Evolutionary conservation across 2,329 filamentous ascomycete genomes (phyloP).

Genomic region (Tolypocladium pustulatum): DNA sequence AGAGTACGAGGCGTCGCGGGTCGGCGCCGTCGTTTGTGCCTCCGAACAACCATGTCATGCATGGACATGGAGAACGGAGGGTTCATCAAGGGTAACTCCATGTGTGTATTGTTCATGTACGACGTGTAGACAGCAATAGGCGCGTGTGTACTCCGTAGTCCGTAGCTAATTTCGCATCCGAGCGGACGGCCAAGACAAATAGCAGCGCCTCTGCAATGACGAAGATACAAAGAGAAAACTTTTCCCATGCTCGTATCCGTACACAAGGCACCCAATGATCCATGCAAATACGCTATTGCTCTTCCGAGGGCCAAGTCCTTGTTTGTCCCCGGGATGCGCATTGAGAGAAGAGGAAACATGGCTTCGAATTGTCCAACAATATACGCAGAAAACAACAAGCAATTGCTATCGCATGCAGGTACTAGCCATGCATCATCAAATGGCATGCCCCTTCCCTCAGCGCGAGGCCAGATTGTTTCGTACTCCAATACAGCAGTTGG

Average conservation of each 20-base stretch:
- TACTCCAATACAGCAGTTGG: too few species aligned
- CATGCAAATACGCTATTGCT: background rate
- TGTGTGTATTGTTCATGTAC: conserved; percentile 9
- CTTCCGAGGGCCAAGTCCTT: background rate
- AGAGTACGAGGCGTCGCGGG: background rate
- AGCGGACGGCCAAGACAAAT: background rate
- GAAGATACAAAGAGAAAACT: background rate
- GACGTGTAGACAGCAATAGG: conserved; percentile 2
- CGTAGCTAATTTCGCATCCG: background rate
- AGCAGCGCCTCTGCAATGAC: background rate
- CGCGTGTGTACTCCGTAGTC: background rate
- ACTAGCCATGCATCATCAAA: conserved; percentile 1
- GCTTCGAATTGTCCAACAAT: conserved; percentile 5
- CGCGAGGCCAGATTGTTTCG: too few species aligned
- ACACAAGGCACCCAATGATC: background rate
- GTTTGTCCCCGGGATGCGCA: background rate
- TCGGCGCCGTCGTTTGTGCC: conserved; percentile 6
- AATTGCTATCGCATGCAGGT: conserved; percentile 3
- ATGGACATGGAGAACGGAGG: conserved; percentile 26
- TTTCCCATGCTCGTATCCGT: too few species aligned
- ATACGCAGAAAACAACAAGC: background rate
- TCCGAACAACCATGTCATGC: conserved; percentile 19
- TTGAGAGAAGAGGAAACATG: conserved; percentile 4
- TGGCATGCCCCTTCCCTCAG: too few species aligned
- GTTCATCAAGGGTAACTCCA: conserved; percentile 16